Percentiles rank a stretch among this genome's conserved stretches.
These are phyloP conservation scores for Geranomyces michiganensis DNA, from an alignment of 192 early-diverging fungal genomes.

Conservation along the genomic window DNA sequence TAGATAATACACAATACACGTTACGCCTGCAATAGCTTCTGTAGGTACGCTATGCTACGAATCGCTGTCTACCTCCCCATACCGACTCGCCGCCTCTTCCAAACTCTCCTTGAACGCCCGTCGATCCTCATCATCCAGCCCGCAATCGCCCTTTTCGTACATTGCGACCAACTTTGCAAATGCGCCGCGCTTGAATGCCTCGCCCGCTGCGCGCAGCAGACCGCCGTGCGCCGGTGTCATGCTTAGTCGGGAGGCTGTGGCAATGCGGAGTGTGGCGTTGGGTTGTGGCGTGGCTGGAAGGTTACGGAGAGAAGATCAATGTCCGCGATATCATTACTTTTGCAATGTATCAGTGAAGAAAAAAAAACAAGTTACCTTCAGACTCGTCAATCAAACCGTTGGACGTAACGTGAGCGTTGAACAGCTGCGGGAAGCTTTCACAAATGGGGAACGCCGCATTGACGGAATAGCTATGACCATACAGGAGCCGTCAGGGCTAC, in stretches of 20 bases:
- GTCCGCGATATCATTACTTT: background rate
- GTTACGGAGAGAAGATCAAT: background rate
- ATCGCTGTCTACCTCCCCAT: too few relatives aligned
- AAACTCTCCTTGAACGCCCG: conserved; percentile 10
- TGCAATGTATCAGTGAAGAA: too few relatives aligned
- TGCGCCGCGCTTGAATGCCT: background rate
- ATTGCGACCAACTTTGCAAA: background rate
- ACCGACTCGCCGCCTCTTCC: conserved; percentile 21
- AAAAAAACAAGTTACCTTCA: too few relatives aligned
- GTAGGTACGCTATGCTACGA: too few relatives aligned
- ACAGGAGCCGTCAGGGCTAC: background rate
- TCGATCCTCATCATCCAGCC: conserved; percentile 19
- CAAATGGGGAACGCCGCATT: conserved; percentile 24
- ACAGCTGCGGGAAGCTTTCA: conserved; percentile 31
- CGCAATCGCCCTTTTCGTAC: conserved; percentile 31
- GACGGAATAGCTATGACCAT: conserved; percentile 7
- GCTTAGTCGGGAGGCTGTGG: conserved; percentile 3
- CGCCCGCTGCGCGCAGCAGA: background rate
- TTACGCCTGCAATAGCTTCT: too few relatives aligned
- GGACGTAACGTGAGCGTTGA: conserved; percentile 9
- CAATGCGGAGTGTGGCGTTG: conserved; percentile 1
- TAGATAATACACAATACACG: too few relatives aligned
- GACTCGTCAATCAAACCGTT: conserved; percentile 20
- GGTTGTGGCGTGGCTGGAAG: background rate
- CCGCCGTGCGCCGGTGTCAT: conserved; percentile 11